A percentile compares a stretch with the other conserved stretches of the same genome.
Evolutionary conservation across 495 filamentous ascomycete species (phyloP).

Genomic region (Penicillium steckii): DNA sequence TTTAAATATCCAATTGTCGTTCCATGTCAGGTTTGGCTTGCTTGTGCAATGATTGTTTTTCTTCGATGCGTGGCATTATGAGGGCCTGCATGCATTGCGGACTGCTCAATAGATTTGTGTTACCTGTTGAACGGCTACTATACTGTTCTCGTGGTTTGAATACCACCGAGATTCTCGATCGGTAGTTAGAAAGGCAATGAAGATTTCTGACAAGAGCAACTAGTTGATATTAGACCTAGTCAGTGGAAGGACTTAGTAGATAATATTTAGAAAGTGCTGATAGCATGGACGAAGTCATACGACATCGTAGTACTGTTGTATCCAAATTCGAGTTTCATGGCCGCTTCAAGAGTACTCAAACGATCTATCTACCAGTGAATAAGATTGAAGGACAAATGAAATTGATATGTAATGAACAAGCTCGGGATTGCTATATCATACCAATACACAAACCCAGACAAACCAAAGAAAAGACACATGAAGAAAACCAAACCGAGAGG

Average conservation of each 20-base stretch:
- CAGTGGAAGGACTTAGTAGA: no score
- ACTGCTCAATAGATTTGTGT: conserved; percentile 22
- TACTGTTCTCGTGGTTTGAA: background rate
- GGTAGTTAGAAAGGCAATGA: background rate
- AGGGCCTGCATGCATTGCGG: conserved; percentile 15
- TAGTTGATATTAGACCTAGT: background rate
- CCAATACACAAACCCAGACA: conserved; percentile 14
- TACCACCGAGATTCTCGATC: background rate
- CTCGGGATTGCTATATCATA: conserved; percentile 18
- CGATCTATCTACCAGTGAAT: background rate
- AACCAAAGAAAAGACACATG: conserved; percentile 11
- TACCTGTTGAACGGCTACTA: background rate
- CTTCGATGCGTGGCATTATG: no score
- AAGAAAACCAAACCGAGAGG: conserved; percentile 10
- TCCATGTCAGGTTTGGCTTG: background rate
- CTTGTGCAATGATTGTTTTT: no score
- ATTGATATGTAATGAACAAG: conserved; percentile 12
- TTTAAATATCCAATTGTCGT: conserved; percentile 20
- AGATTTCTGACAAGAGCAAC: background rate
- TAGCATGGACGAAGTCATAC: no score
- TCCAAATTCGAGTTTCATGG: no score
- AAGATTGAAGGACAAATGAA: background rate
- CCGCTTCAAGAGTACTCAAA: no score
- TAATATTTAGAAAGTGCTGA: no score
- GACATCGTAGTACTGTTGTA: no score